Percentiles rank a stretch among this genome's conserved stretches.
Evolutionary conservation across 257 asterid species (phyloP).

Genomic region (Solanum sejunctum): DNA sequence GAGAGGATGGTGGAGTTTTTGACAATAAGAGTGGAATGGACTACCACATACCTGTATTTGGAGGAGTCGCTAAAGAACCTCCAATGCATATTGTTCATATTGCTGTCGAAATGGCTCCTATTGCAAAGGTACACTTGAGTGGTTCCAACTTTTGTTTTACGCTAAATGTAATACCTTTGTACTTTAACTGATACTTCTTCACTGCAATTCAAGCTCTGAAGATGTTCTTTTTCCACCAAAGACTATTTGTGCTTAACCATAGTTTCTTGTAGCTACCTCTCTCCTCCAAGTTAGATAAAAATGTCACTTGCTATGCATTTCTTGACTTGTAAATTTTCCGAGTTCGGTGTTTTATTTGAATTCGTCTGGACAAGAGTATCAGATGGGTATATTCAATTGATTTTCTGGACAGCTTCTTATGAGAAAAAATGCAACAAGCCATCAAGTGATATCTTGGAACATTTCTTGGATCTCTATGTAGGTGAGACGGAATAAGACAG

Average conservation of each 20-base stretch:
- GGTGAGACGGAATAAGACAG: not conserved
- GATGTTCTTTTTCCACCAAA: not conserved
- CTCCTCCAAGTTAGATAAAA: not conserved
- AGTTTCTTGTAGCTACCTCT: not conserved
- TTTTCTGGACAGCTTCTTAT: not conserved
- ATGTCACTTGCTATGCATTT: not conserved
- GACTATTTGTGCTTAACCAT: not conserved
- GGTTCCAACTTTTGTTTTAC: not conserved
- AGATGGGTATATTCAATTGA: not conserved
- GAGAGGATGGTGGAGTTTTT: slow-evolving; percentile 71
- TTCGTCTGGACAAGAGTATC: not conserved
- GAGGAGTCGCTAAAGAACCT: slow-evolving; percentile 78
- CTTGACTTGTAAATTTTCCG: not conserved
- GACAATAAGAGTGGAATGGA: slow-evolving; percentile 91
- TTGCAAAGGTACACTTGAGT: slow-evolving; percentile 67
- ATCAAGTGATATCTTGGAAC: not conserved
- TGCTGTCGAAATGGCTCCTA: slow-evolving; percentile 98
- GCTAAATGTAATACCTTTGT: not conserved
- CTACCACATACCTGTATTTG: slow-evolving; percentile 84
- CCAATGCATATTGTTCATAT: slow-evolving; percentile 93
- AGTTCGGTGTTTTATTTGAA: not conserved
- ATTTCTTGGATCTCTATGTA: not conserved
- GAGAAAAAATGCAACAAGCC: not conserved
- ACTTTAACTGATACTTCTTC: not conserved
- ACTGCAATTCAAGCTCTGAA: not conserved